phyloP scores from a whole-genome alignment of 2,329 filamentous ascomycete species.

The Phialocephala subalpina region DNA sequence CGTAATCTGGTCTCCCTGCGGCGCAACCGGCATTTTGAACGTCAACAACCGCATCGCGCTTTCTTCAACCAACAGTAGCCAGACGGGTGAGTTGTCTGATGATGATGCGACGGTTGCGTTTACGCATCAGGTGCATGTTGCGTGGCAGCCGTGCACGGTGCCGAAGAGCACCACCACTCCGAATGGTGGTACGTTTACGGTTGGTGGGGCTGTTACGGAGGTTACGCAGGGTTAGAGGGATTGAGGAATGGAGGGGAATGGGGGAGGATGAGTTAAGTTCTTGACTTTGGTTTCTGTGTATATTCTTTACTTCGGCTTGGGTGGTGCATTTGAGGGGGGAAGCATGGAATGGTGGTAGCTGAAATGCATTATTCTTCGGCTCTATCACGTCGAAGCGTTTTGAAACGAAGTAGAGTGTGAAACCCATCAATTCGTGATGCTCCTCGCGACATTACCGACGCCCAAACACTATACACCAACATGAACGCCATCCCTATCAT shows the following conservation, averaged over 20 bases:
- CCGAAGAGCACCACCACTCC: neutral
- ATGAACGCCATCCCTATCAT: constrained; percentile 8
- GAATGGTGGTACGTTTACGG: constrained; percentile 15
- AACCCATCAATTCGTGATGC: constrained; percentile 19
- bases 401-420: neutral
- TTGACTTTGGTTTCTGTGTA: constrained; percentile 1
- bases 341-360: neutral
- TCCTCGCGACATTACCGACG: constrained; percentile 8
- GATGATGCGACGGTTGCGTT: constrained; percentile 35
- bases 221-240: neutral
- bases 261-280: too few species aligned
- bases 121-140: constrained; percentile 32
- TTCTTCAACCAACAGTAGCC: constrained; percentile 19
- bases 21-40: constrained; percentile 33
- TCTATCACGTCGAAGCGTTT: neutral
- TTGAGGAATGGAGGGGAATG: neutral
- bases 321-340: neutral
- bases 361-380: neutral
- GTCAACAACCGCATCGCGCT: constrained; percentile 36
- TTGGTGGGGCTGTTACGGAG: constrained; percentile 1
- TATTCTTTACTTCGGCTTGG: neutral
- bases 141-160: constrained; percentile 25
- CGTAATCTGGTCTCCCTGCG: constrained; percentile 34
- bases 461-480: constrained; percentile 10
- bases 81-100: constrained; percentile 28